Percentiles rank a stretch among this genome's conserved stretches.
Conservation (phyloP, 1,139 yeast species). For the Candida glucosophila region DNA sequence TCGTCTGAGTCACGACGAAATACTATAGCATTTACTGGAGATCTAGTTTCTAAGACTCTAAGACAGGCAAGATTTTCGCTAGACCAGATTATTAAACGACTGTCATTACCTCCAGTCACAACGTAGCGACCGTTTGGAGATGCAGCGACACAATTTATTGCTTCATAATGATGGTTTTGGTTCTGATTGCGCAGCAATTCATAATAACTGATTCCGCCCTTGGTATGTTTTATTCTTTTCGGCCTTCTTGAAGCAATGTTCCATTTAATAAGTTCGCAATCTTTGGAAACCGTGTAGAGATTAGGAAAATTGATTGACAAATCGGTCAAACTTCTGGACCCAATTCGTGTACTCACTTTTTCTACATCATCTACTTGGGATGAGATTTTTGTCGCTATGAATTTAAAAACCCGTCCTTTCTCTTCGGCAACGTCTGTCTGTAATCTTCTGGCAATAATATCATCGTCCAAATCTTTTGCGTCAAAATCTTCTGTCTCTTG, state of each 20-base stretch:
- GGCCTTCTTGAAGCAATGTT: slow-evolving; percentile 42
- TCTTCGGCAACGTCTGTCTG: slow-evolving; percentile 86
- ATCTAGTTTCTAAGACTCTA: slow-evolving; percentile 69
- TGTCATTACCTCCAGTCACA: slow-evolving; percentile 86
- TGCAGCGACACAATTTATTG: slow-evolving; percentile 71
- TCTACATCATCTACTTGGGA: slow-evolving; percentile 33
- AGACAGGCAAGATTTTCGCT: slow-evolving; percentile 67
- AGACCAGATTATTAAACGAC: slow-evolving; percentile 78
- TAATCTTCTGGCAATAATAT: slow-evolving; percentile 70
- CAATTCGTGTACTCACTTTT: slow-evolving; percentile 43
- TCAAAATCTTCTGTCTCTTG: slow-evolving; percentile 56
- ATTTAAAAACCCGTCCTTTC: slow-evolving; percentile 74
- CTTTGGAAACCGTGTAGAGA: slow-evolving; percentile 80
- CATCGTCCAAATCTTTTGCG: slow-evolving; percentile 88
- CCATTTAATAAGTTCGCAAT: slow-evolving; percentile 75
- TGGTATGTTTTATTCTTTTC: slow-evolving; percentile 50
- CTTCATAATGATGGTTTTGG: slow-evolving; percentile 64
- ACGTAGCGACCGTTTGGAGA: slow-evolving; percentile 82
- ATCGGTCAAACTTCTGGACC: slow-evolving; percentile 49
- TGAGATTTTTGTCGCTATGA: slow-evolving; percentile 42
- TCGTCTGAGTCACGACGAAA: slow-evolving; percentile 81
- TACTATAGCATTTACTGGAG: slow-evolving; percentile 61
- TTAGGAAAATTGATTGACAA: slow-evolving; percentile 47
- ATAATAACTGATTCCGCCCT: slow-evolving; percentile 48
- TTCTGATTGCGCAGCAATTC: slow-evolving; percentile 29